phyloP scores from a whole-genome alignment of 139 green algal genomes.

The Tetradesmus lagerheimii region DNA sequence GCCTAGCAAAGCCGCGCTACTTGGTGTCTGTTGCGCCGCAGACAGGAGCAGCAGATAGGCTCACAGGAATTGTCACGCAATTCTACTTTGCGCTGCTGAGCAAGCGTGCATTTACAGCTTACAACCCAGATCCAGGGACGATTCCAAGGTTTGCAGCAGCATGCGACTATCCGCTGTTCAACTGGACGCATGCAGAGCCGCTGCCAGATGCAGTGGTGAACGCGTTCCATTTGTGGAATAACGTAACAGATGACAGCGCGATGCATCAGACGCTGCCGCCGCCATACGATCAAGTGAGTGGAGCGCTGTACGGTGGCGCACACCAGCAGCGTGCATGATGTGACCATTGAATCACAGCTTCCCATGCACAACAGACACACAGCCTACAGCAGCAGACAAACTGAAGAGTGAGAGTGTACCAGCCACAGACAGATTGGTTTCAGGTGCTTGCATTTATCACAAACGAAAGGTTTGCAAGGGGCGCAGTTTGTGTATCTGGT shows the following conservation, averaged over 20 bases:
- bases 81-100: slow-evolving; percentile 23
- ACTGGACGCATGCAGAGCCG: background rate
- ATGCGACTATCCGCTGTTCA: slow-evolving; percentile 10
- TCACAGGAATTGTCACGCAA: slow-evolving; percentile 17
- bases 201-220: background rate
- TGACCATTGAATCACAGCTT: too few species aligned
- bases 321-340: too few species aligned
- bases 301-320: too few species aligned
- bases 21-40: background rate
- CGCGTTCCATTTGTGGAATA: background rate
- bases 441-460: too few species aligned
- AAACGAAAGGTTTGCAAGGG: too few species aligned
- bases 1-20: slow-evolving; percentile 3
- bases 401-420: too few species aligned
- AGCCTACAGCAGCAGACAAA: too few species aligned
- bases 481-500: too few species aligned
- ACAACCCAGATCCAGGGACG: background rate
- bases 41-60: slow-evolving; percentile 21
- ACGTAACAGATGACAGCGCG: background rate
- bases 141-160: slow-evolving; percentile 23
- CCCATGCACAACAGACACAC: too few species aligned
- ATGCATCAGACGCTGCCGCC: background rate
- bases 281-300: background rate
- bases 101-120: background rate
- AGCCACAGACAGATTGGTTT: too few species aligned